These are phyloP conservation scores for Imleria badia DNA, from an alignment of 768 basidiomycete species.

Conservation along the genomic window DNA sequence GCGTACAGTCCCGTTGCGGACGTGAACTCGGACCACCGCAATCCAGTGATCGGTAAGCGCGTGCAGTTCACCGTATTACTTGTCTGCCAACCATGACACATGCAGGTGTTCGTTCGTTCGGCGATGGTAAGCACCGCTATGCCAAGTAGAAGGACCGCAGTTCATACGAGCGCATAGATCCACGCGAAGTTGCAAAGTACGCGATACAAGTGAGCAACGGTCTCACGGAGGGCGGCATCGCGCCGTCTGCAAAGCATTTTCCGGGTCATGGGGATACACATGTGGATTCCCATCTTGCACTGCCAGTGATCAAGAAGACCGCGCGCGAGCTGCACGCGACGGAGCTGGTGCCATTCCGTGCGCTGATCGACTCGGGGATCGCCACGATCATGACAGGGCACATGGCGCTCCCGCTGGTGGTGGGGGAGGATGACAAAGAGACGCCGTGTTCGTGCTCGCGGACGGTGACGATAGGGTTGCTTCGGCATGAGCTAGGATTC, in stretches of 20 bases:
- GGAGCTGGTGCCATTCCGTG: constrained; percentile 61
- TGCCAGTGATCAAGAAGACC: constrained; percentile 59
- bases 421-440: constrained; percentile 39
- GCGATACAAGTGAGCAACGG: constrained; percentile 49
- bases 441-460: constrained; percentile 60
- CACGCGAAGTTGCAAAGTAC: constrained; percentile 48
- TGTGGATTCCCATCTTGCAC: constrained; percentile 66
- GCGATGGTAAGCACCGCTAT: constrained; percentile 47
- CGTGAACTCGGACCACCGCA: constrained; percentile 65
- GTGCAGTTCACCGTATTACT: neutral
- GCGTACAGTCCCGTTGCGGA: constrained; percentile 70
- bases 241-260: constrained; percentile 69
- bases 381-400: constrained; percentile 73
- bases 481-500: constrained; percentile 52
- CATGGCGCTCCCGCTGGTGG: constrained; percentile 63
- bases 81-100: neutral
- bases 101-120: constrained; percentile 66
- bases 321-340: constrained; percentile 39
- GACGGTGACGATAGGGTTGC: constrained; percentile 49
- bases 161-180: constrained; percentile 40
- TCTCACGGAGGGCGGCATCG: constrained; percentile 47
- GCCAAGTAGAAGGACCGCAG: neutral
- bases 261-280: constrained; percentile 76
- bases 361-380: constrained; percentile 40
- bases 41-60: constrained; percentile 66